These are phyloP conservation scores for Wickerhamomyces tratensis DNA, from an alignment of 805 yeast species.

Conservation along the genomic window DNA sequence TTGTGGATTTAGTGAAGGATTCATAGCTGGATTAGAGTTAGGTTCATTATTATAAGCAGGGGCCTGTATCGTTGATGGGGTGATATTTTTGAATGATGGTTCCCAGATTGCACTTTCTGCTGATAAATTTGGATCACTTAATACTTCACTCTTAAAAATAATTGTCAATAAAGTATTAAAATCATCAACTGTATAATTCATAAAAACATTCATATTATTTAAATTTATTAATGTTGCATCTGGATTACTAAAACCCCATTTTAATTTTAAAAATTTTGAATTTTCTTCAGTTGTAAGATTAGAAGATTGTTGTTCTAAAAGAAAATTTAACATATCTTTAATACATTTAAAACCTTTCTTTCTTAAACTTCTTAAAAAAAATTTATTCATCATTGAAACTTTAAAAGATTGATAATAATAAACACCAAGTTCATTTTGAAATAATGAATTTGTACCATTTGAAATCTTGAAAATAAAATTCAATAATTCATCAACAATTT, in stretches of 20 bases:
- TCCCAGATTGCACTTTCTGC: constrained; percentile 14
- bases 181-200: constrained; percentile 3
- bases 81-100: constrained; percentile 4
- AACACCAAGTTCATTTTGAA: constrained; percentile 14
- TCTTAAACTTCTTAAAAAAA: constrained; percentile 11
- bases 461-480: constrained; percentile 4
- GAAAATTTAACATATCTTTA: constrained; percentile 12
- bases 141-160: constrained; percentile 1
- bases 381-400: constrained; percentile 13
- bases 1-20: too few species aligned
- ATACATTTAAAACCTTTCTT: constrained; percentile 17
- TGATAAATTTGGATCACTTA: constrained; percentile 7
- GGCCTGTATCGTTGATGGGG: too few species aligned
- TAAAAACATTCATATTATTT: constrained; percentile 10
- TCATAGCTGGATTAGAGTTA: too few species aligned
- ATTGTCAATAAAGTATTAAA: constrained; percentile 1
- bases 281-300: constrained; percentile 6
- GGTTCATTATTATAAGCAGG: too few species aligned
- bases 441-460: constrained; percentile 10
- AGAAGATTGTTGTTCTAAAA: constrained; percentile 9
- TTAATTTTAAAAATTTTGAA: neutral
- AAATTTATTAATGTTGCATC: constrained; percentile 6
- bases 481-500: too few species aligned
- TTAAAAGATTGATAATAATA: constrained; percentile 17
- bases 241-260: neutral